phyloP scores from a whole-genome alignment of 441 rosid genomes.

The Pelargonium australe region DNA sequence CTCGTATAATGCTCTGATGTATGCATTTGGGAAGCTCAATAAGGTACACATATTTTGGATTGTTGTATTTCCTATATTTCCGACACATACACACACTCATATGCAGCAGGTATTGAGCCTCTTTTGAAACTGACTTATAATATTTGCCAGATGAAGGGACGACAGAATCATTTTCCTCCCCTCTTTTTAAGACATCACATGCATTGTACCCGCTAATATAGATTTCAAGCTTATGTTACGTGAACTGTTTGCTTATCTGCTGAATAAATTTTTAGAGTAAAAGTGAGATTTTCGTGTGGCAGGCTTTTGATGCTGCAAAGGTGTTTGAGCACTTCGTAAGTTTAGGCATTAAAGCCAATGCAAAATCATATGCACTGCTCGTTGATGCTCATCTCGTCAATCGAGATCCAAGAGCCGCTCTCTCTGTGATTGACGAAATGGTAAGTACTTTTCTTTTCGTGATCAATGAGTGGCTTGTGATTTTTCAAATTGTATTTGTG shows the following conservation, averaged over 20 bases:
- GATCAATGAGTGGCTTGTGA: slow-evolving; percentile 7
- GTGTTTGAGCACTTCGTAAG: slow-evolving; percentile 76
- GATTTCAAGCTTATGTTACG: no score
- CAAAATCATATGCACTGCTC: slow-evolving; percentile 66
- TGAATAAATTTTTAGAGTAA: background rate
- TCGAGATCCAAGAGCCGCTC: slow-evolving; percentile 78
- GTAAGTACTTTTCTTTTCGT: slow-evolving; percentile 32
- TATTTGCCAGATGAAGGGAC: background rate
- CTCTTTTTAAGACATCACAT: no score
- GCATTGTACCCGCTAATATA: no score
- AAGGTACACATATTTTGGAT: slow-evolving; percentile 41
- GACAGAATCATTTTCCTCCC: background rate
- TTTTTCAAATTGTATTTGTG: slow-evolving; percentile 6
- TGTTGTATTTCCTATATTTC: background rate
- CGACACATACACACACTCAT: background rate
- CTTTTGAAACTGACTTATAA: background rate
- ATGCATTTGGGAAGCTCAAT: slow-evolving; percentile 83
- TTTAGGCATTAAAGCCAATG: slow-evolving; percentile 75
- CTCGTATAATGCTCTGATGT: slow-evolving; percentile 72
- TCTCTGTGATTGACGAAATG: slow-evolving; percentile 62
- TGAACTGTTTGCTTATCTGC: no score
- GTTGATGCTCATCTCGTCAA: slow-evolving; percentile 83
- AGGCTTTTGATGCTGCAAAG: slow-evolving; percentile 80
- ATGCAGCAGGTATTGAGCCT: background rate
- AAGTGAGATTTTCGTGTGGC: slow-evolving; percentile 23